Evolutionary conservation across 495 filamentous ascomycete species (phyloP).

Genomic region (Bryoglossum gracile): DNA sequence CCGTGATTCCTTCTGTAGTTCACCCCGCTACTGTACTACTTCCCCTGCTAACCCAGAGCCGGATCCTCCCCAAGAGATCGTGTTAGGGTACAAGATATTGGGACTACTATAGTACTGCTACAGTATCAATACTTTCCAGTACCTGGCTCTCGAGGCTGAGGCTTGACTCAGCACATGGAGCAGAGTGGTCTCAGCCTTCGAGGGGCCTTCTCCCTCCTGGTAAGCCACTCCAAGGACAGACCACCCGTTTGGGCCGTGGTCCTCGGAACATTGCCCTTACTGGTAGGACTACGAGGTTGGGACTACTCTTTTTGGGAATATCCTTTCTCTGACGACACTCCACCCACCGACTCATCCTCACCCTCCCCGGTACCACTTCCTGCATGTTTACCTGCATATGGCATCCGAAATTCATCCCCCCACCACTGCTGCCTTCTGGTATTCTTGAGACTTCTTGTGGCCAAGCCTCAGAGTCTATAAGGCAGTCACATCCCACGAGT

Average conservation of each 20-base stretch:
- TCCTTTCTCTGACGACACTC: slow-evolving; percentile 8
- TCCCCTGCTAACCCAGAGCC: slow-evolving; percentile 8
- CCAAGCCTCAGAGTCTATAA: slow-evolving; percentile 21
- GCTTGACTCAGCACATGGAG: slow-evolving; percentile 19
- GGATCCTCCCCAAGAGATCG: background rate
- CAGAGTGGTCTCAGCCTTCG: slow-evolving; percentile 23
- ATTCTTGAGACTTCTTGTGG: slow-evolving; percentile 9
- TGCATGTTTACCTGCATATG: slow-evolving; percentile 23
- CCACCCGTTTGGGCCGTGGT: slow-evolving; percentile 15
- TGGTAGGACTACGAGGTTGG: slow-evolving; percentile 16
- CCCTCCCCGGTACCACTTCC: slow-evolving; percentile 11
- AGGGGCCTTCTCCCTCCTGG: slow-evolving; percentile 1
- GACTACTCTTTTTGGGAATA: slow-evolving; percentile 7
- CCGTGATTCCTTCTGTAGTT: slow-evolving; percentile 9
- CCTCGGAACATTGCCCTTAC: slow-evolving; percentile 5
- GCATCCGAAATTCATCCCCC: slow-evolving; percentile 14
- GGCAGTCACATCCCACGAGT: slow-evolving; percentile 23
- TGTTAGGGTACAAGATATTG: background rate
- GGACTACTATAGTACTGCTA: background rate
- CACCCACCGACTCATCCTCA: slow-evolving; percentile 17
- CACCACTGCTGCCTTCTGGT: slow-evolving; percentile 20
- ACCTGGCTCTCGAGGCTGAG: slow-evolving; percentile 22
- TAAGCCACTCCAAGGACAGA: slow-evolving; percentile 13
- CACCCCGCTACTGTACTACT: too few relatives aligned
- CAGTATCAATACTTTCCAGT: background rate